Percentiles rank a stretch among this genome's conserved stretches.
Evolutionary conservation across 108 stramenopile species (phyloP).

Genomic region (Cyclotella cryptica): DNA sequence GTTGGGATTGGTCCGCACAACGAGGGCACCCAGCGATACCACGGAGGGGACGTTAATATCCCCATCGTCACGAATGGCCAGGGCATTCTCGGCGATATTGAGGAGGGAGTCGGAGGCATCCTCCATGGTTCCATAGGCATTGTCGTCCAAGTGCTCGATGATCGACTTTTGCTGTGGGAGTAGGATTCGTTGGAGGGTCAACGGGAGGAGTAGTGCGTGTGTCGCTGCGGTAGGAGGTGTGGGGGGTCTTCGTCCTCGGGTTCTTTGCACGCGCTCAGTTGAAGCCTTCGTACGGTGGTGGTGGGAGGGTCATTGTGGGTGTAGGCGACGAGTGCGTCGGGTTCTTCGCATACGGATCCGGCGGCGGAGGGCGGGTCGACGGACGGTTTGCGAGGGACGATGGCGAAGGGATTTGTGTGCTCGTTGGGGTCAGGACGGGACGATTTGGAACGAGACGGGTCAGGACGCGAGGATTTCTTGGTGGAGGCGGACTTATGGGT

Average conservation of each 20-base stretch:
- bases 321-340: not conserved
- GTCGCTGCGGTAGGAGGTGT: too few relatives aligned
- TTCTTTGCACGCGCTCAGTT: constrained; percentile 10
- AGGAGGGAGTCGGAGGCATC: too few relatives aligned
- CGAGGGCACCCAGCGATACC: constrained; percentile 11
- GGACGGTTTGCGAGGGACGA: not conserved
- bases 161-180: not conserved
- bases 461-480: too few relatives aligned
- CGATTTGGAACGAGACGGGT: not conserved
- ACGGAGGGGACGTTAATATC: constrained; percentile 19
- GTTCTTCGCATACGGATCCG: not conserved
- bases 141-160: not conserved
- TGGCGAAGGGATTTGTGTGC: too few relatives aligned
- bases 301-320: constrained; percentile 13
- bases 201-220: not conserved
- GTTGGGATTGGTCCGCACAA: not conserved
- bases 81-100: too few relatives aligned
- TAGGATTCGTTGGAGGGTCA: not conserved
- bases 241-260: not conserved
- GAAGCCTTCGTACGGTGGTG: not conserved
- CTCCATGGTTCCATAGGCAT: not conserved
- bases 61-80: too few relatives aligned
- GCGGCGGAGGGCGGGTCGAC: constrained; percentile 15
- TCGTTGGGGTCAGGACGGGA: too few relatives aligned
- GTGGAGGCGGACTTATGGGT: too few relatives aligned